These are phyloP conservation scores for Thelonectria blattea DNA, from an alignment of 2,329 filamentous ascomycete species.

Conservation along the genomic window DNA sequence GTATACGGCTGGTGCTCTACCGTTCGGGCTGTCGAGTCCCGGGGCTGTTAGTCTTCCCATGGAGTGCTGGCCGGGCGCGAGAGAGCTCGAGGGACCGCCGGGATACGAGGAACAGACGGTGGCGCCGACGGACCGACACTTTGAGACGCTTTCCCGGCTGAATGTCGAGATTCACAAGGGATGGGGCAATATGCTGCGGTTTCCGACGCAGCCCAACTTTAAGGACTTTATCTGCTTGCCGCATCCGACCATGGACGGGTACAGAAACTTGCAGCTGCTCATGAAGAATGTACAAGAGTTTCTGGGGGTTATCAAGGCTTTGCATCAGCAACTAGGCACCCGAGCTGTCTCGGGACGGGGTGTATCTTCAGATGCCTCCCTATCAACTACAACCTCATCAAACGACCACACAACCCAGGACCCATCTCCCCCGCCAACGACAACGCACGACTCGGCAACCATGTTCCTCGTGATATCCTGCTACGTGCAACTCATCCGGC, in stretches of 20 bases:
- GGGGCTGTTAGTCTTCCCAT: slow-evolving; percentile 28
- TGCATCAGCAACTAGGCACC: slow-evolving; percentile 34
- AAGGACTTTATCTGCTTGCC: slow-evolving; percentile 26
- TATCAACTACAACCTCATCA: slow-evolving; percentile 15
- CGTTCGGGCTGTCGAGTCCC: slow-evolving; percentile 16
- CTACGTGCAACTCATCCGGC: slow-evolving; percentile 36
- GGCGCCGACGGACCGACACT: slow-evolving; percentile 20
- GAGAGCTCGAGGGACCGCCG: slow-evolving; percentile 15
- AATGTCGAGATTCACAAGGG: slow-evolving; percentile 34
- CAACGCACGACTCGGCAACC: slow-evolving; percentile 34
- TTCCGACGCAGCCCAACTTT: slow-evolving; percentile 14
- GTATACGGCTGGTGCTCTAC: slow-evolving; percentile 13
- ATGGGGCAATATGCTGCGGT: slow-evolving; percentile 17
- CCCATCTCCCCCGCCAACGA: slow-evolving; percentile 2
- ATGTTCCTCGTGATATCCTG: slow-evolving; percentile 41
- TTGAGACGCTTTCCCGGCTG: slow-evolving; percentile 31
- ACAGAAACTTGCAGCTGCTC: slow-evolving; percentile 28
- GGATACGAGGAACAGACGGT: slow-evolving; percentile 16
- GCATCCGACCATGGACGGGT: slow-evolving; percentile 23
- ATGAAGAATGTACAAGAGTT: slow-evolving; percentile 37
- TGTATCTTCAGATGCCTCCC: neutral
- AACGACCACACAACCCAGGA: neutral
- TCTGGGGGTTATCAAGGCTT: slow-evolving; percentile 32
- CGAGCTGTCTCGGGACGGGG: slow-evolving; percentile 11
- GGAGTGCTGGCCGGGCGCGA: slow-evolving; percentile 29